Conservation (phyloP, 2,329 filamentous ascomycete genomes). For the Sporothrix inflata region DNA sequence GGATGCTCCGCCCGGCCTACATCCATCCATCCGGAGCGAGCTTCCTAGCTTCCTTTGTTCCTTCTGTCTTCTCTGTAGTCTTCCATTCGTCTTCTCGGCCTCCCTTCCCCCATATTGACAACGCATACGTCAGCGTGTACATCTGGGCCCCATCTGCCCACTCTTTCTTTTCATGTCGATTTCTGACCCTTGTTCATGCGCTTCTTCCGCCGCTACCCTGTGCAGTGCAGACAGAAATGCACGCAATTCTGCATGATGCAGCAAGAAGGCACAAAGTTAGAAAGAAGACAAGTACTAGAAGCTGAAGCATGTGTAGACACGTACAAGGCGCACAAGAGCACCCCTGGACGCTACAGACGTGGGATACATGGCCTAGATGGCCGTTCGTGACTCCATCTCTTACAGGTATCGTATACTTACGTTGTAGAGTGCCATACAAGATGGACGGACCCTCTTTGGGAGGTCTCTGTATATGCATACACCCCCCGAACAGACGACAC, state of each 20-base stretch:
- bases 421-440: not conserved
- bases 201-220: not conserved
- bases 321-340: not conserved
- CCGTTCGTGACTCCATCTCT: not conserved
- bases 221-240: not conserved
- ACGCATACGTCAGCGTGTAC: not conserved
- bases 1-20: not conserved
- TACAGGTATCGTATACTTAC: slow-evolving; percentile 2
- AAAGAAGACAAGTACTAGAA: not conserved
- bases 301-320: no score
- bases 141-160: not conserved
- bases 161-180: not conserved
- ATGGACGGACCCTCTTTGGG: not conserved
- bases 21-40: not conserved
- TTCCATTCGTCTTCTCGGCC: not conserved
- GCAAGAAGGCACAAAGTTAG: not conserved
- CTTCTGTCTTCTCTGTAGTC: not conserved
- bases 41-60: not conserved
- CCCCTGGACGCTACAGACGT: not conserved
- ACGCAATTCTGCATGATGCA: slow-evolving; percentile 20
- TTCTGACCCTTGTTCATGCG: not conserved
- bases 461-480: not conserved
- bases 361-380: not conserved
- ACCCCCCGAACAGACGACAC: not conserved
- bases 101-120: not conserved